Conservation (phyloP, 106 monocot genomes). For the Cymbidium sinense region DNA sequence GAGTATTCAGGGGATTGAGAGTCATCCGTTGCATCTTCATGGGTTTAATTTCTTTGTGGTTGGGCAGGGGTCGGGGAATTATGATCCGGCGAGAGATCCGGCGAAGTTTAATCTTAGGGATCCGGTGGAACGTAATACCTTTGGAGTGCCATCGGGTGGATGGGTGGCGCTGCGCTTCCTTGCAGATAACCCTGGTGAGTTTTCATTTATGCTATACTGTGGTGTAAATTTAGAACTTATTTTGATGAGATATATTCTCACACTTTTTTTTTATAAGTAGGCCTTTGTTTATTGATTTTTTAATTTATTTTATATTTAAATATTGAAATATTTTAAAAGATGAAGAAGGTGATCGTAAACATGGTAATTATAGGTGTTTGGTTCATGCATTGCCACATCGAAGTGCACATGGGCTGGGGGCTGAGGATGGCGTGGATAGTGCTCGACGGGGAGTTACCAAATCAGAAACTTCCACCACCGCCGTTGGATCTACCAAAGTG, state of each 20-base stretch:
- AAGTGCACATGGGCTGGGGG: conserved; percentile 26
- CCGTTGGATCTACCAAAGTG: conserved; percentile 25
- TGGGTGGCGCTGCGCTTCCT: conserved; percentile 48
- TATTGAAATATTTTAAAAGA: no score
- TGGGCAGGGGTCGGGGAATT: conserved; percentile 39
- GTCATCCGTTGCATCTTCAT: conserved; percentile 49
- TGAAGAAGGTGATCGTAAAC: no score
- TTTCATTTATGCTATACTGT: not conserved
- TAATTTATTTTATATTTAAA: no score
- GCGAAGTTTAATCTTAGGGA: conserved; percentile 26
- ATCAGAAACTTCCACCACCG: conserved; percentile 14
- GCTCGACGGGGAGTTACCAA: conserved; percentile 12
- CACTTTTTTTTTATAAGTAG: no score
- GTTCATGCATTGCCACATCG: conserved; percentile 29
- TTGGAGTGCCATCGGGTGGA: conserved; percentile 39
- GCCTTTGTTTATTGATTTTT: no score
- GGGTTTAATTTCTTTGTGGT: conserved; percentile 42
- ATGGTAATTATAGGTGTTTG: conserved; percentile 11
- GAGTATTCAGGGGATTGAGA: conserved; percentile 29
- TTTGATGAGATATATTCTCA: no score
- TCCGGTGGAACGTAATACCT: conserved; percentile 36
- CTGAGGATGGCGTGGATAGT: conserved; percentile 22
- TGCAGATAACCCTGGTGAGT: conserved; percentile 40
- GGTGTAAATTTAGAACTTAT: no score
- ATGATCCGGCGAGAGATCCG: conserved; percentile 16